phyloP scores from a whole-genome alignment of 305 asterid species.

The Plantago coronopus region DNA sequence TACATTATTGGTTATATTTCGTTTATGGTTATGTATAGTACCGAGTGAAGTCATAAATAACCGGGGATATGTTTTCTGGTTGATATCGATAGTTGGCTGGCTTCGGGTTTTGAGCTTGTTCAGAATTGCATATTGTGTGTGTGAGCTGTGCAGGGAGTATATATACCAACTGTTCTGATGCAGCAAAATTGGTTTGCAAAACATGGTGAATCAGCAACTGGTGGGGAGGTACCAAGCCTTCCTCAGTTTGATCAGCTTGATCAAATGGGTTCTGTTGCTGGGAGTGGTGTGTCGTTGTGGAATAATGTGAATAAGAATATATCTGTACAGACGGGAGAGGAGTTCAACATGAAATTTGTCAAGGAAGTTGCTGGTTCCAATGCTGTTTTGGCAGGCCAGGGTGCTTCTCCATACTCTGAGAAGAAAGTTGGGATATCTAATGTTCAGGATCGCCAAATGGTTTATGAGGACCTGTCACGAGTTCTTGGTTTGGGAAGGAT shows the following conservation, averaged over 20 bases:
- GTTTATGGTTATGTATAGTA: neutral
- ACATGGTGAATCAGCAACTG: conserved; percentile 37
- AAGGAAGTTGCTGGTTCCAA: conserved; percentile 44
- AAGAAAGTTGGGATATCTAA: conserved; percentile 33
- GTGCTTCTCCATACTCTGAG: conserved; percentile 29
- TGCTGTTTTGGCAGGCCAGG: conserved; percentile 34
- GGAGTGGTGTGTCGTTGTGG: conserved; percentile 32
- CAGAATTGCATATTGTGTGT: neutral
- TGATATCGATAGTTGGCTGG: conserved; percentile 6
- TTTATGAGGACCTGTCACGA: conserved; percentile 60
- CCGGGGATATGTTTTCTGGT: neutral
- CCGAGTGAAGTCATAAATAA: neutral
- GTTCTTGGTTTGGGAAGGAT: conserved; percentile 56
- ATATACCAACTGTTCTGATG: conserved; percentile 27
- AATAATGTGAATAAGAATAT: conserved; percentile 34
- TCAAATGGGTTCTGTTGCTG: conserved; percentile 23
- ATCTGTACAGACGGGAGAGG: conserved; percentile 53
- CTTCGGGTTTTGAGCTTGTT: conserved; percentile 14
- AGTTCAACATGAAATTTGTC: conserved; percentile 44
- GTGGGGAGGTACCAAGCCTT: conserved; percentile 38
- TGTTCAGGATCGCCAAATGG: conserved; percentile 36
- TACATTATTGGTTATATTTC: neutral
- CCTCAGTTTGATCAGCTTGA: conserved; percentile 43
- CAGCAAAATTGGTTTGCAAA: conserved; percentile 39
- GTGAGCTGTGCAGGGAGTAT: conserved; percentile 7